Base-by-base conservation (phyloP, 371 early-diverging fungal genomes). In the Quaeritorhiza haematococci region DNA sequence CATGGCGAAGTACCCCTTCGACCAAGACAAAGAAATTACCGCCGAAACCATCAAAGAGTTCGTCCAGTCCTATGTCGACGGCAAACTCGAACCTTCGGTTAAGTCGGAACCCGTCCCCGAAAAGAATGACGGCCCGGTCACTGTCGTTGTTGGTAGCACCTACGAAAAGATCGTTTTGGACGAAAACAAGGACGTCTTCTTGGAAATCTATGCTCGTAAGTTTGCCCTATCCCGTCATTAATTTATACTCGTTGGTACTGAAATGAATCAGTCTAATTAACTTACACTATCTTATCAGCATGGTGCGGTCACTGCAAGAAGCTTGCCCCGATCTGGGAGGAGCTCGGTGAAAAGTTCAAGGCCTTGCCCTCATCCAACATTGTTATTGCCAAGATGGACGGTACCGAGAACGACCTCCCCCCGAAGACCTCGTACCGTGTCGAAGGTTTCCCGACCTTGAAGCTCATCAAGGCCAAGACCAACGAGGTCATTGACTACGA, bases 241-340 rank as follows among this genome's bases (percentile, higher is more conserved):
- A 13, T n/a, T 13, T 46, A 17, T 38, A 19, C 23, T 46, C 17
- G n/a, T 38, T 38, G n/a, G n/a, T 13, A 38, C n/a, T n/a, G 38
- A 10, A 13, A 38, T n/a, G n/a, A 13, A 38, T 38, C 10, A 10
- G n/a, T 38, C 38, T 38, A 10, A 38, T n/a, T 38, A 52, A 21
- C 21, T 3, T 45, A 34, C 49, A 5, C 46, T 2, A 10, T 41
- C 41, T 10, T 53, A 8, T 33, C 33, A 64, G 64, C 70, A 41
- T 91, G 91, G 93, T 93, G 94, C 75, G 88, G 89, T 58, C 91
- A 94, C 80, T 95, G 94, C 84, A 91, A 92, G 81, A 71, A 73
- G 59, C 79, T 95, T 51, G 92, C 84, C 2, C 92, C 94, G 57
- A 82, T 75, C 62, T 94, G 88, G 82, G 83, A 84, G 34, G 70